Percentiles rank a stretch among this genome's conserved stretches.
These are phyloP conservation scores for Eimeria tenella DNA, from an alignment of 169 alveolate genomes.

Conservation along the genomic window DNA sequence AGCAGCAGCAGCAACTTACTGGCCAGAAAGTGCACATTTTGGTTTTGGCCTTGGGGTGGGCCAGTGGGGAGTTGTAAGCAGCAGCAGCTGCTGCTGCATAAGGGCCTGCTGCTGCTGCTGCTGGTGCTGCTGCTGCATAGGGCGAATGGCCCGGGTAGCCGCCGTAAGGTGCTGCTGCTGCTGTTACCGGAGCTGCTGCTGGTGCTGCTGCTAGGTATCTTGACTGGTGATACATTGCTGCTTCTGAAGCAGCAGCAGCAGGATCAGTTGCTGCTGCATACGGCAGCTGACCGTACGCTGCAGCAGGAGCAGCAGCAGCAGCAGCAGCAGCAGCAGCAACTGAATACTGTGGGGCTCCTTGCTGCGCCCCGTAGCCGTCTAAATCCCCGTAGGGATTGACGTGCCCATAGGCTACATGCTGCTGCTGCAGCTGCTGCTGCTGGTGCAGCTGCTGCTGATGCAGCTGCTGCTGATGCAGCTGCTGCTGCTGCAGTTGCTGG, in stretches of 20 bases:
- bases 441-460: neutral
- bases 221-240: neutral
- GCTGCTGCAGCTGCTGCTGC: slow-evolving; percentile 31
- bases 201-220: slow-evolving; percentile 13
- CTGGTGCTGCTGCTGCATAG: neutral
- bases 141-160: neutral
- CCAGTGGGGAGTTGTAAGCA: slow-evolving; percentile 8
- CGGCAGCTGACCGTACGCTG: neutral
- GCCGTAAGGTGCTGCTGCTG: neutral
- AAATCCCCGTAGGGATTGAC: slow-evolving; percentile 13
- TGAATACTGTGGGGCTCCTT: neutral
- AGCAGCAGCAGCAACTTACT: neutral
- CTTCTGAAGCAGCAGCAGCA: neutral
- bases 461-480: neutral
- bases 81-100: slow-evolving; percentile 37
- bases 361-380: slow-evolving; percentile 25
- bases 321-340: slow-evolving; percentile 30
- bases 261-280: neutral
- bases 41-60: slow-evolving; percentile 18
- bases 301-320: neutral
- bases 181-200: neutral
- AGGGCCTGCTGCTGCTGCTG: slow-evolving; percentile 37
- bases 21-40: slow-evolving; percentile 31
- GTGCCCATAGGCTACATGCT: neutral
- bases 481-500: neutral